Conservation (phyloP, 2,329 filamentous ascomycete species). For the Thermothelomyces thermophilus region DNA sequence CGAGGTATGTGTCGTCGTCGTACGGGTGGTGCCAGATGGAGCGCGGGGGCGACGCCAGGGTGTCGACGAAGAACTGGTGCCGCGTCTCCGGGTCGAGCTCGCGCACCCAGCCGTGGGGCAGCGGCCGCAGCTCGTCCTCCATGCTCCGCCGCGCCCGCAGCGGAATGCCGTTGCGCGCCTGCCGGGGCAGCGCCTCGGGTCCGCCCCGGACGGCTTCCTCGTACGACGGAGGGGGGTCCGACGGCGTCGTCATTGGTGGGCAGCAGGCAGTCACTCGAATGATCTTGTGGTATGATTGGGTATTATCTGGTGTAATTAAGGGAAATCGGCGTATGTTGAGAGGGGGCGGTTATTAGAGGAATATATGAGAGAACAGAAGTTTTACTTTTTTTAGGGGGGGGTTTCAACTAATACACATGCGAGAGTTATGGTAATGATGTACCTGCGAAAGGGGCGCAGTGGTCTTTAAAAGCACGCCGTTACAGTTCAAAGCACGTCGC, state of each 20-base stretch:
- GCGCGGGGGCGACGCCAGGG: conserved; percentile 44
- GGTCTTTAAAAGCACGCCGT: too few species aligned
- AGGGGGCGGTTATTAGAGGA: too few species aligned
- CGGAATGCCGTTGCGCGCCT: conserved; percentile 39
- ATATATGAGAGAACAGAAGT: too few species aligned
- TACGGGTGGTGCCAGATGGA: conserved; percentile 57
- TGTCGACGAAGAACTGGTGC: conserved; percentile 60
- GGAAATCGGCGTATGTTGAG: too few species aligned
- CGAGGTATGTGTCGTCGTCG: conserved; percentile 50
- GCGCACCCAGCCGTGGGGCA: conserved; percentile 52
- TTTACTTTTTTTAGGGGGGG: too few species aligned
- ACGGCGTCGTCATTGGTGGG: conserved; percentile 9
- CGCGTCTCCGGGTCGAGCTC: conserved; percentile 46
- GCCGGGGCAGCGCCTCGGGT: conserved; percentile 4
- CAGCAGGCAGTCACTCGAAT: too few species aligned
- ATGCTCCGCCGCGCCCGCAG: conserved; percentile 47
- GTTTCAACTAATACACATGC: too few species aligned
- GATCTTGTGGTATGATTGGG: neutral
- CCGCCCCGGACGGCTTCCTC: conserved; percentile 26
- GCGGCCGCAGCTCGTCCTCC: conserved; percentile 52
- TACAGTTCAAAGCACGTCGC: too few species aligned
- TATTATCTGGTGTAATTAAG: too few species aligned
- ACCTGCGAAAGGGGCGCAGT: too few species aligned
- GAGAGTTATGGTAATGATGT: too few species aligned
- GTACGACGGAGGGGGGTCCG: conserved; percentile 32